phyloP scores from a whole-genome alignment of 2,329 filamentous ascomycete genomes.

The Botrytis pseudocinerea region DNA sequence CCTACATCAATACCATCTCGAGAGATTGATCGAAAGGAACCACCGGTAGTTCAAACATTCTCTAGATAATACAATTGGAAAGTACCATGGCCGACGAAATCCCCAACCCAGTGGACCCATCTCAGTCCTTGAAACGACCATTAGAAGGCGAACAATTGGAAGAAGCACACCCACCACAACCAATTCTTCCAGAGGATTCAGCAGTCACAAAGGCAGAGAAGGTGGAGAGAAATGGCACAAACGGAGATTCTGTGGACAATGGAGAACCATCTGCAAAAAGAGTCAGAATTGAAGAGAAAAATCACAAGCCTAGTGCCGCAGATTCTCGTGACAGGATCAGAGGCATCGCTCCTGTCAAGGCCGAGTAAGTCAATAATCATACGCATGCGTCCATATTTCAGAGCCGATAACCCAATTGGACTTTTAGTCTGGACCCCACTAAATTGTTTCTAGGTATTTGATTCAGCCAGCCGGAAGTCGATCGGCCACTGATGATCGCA shows the following conservation, averaged over 20 bases:
- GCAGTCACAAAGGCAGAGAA: slow-evolving; percentile 40
- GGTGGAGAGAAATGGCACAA: slow-evolving; percentile 33
- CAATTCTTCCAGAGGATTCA: slow-evolving; percentile 36
- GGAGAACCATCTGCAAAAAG: slow-evolving; percentile 34
- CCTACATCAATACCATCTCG: neutral
- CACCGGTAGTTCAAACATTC: too few species aligned
- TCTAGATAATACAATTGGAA: neutral
- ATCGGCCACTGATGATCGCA: slow-evolving; percentile 42
- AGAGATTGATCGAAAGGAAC: neutral
- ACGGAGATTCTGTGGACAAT: slow-evolving; percentile 29
- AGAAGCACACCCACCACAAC: slow-evolving; percentile 32
- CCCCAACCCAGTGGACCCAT: slow-evolving; percentile 30
- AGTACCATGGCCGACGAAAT: slow-evolving; percentile 30
- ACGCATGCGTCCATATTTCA: neutral
- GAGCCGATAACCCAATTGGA: neutral
- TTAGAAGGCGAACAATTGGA: slow-evolving; percentile 28
- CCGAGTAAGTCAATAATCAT: slow-evolving; percentile 35
- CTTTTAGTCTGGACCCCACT: slow-evolving; percentile 6
- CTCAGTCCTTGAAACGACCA: slow-evolving; percentile 37
- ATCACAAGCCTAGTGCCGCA: slow-evolving; percentile 28
- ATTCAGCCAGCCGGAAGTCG: slow-evolving; percentile 30
- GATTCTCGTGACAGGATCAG: slow-evolving; percentile 37
- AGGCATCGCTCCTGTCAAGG: slow-evolving; percentile 40
- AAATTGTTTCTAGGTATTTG: slow-evolving; percentile 35
- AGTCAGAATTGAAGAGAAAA: slow-evolving; percentile 40